Evolutionary conservation across 2,329 filamentous ascomycete species (phyloP).

Genomic region (Stachybotrys echinatus): DNA sequence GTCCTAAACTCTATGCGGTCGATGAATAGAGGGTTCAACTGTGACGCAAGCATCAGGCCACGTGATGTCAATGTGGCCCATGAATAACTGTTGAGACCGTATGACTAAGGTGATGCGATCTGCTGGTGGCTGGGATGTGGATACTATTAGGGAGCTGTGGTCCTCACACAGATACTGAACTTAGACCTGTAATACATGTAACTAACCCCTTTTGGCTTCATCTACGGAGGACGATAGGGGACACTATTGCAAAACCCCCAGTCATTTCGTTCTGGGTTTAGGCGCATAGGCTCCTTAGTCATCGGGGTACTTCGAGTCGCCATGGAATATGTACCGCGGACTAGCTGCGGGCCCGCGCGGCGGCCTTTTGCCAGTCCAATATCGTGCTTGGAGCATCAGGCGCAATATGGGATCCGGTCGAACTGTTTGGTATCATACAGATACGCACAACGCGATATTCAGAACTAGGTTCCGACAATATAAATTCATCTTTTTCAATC

Average conservation of each 20-base stretch:
- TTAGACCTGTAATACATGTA: neutral
- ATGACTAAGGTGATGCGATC: neutral
- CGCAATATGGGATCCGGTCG: too few relatives aligned
- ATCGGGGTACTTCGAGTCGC: neutral
- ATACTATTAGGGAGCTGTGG: neutral
- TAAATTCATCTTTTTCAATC: neutral
- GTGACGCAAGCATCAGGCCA: neutral
- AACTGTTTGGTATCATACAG: too few relatives aligned
- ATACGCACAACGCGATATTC: neutral
- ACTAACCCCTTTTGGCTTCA: neutral
- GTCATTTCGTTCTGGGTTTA: neutral
- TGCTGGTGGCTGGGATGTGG: slow-evolving; percentile 1
- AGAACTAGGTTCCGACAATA: neutral
- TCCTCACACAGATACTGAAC: slow-evolving; percentile 1
- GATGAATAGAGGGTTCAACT: neutral
- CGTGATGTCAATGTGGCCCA: neutral
- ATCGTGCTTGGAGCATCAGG: too few relatives aligned
- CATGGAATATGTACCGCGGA: neutral
- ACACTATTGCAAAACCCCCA: neutral
- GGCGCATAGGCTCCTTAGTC: neutral
- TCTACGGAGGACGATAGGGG: neutral
- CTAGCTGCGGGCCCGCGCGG: neutral
- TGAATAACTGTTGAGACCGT: neutral
- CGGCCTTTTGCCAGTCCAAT: neutral
- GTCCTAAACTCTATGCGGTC: neutral